phyloP scores from a whole-genome alignment of 208 protist genomes.

The Leishmania mexicana region DNA sequence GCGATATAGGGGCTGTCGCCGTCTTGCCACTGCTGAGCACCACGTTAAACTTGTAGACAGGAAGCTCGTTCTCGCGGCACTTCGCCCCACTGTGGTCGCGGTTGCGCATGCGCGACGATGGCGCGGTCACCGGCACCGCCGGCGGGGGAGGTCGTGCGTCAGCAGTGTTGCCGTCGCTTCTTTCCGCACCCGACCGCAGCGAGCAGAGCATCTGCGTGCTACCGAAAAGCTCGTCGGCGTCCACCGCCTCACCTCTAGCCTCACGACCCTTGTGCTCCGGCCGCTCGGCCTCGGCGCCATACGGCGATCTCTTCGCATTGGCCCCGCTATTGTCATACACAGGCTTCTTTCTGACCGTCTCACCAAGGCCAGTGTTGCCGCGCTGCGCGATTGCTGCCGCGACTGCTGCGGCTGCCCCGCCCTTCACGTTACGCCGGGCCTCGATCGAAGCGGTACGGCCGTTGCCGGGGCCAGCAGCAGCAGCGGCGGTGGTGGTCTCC shows the following conservation, averaged over 20 bases:
- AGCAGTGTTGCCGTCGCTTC: background rate
- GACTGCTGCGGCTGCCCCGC: background rate
- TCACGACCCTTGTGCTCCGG: background rate
- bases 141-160: constrained; percentile 3
- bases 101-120: constrained; percentile 10
- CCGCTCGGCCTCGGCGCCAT: background rate
- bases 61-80: constrained; percentile 7
- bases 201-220: constrained; percentile 29
- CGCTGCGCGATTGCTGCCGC: constrained; percentile 2
- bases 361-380: background rate
- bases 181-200: background rate
- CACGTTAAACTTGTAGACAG: constrained; percentile 73
- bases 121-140: background rate
- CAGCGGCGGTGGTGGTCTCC: background rate
- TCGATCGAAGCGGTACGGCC: background rate
- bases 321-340: background rate
- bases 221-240: constrained; percentile 10
- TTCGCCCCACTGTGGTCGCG: background rate
- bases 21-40: constrained; percentile 76
- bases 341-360: background rate
- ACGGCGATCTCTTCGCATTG: background rate
- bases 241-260: background rate
- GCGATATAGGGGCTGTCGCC: constrained; percentile 42
- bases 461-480: background rate
- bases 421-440: background rate